These are phyloP conservation scores for Zea luxurians DNA, from an alignment of 176 grass and related monocot genomes.

Conservation along the genomic window DNA sequence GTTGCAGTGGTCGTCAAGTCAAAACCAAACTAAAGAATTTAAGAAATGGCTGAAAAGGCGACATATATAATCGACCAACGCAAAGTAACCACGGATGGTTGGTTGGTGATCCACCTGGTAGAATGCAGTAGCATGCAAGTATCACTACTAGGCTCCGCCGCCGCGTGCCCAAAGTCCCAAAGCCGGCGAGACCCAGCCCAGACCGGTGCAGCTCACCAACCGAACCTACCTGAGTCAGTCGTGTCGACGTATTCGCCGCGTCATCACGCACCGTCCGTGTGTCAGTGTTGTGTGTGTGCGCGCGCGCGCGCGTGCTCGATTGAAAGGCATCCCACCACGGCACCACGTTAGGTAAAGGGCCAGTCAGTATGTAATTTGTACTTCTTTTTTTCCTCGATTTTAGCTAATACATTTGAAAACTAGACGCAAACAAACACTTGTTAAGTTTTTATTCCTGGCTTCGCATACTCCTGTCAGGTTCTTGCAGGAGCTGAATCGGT, in stretches of 20 bases:
- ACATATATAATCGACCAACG: background rate
- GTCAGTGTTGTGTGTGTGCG: background rate
- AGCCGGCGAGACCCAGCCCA: background rate
- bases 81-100: background rate
- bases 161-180: background rate
- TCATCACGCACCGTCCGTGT: too few relatives aligned
- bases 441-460: too few relatives aligned
- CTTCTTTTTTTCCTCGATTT: background rate
- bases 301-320: background rate
- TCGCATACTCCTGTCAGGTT: background rate
- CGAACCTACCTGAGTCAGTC: conserved; percentile 27
- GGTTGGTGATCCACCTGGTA: conserved; percentile 31
- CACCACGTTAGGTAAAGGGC: conserved; percentile 42
- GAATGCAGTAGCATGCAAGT: conserved; percentile 60
- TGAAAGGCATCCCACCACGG: conserved; percentile 31
- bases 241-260: background rate
- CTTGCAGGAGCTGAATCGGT: background rate
- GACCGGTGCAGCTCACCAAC: conserved; percentile 35
- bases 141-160: background rate
- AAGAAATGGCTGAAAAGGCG: too few relatives aligned
- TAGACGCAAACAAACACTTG: background rate
- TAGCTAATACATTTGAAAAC: background rate
- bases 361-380: too few relatives aligned
- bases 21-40: conserved; percentile 8
- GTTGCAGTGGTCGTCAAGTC: conserved; percentile 30